Evolutionary conservation across 129 eudicot genomes (phyloP).

Genomic region (Centaurea solstitialis): DNA sequence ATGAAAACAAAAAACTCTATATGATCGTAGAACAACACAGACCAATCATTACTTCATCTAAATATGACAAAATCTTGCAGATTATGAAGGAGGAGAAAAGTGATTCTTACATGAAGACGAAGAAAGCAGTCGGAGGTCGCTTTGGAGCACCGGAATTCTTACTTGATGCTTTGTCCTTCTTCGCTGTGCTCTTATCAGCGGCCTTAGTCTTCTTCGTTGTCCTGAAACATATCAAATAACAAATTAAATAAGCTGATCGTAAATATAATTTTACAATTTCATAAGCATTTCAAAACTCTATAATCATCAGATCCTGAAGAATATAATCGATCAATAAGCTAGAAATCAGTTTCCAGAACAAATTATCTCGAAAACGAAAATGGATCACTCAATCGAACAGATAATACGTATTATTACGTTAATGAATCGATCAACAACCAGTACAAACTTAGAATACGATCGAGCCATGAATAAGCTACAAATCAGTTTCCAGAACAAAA

Average conservation of each 20-base stretch:
- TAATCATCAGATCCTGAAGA: not conserved
- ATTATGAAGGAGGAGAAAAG: not conserved
- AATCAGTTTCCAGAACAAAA: too few species aligned
- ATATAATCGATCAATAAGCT: not conserved
- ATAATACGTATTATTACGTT: not conserved
- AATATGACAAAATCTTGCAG: not conserved
- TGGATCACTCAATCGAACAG: not conserved
- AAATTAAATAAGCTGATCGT: too few species aligned
- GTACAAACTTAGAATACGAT: not conserved
- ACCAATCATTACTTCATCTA: conserved; percentile 3
- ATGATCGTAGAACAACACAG: conserved; percentile 1
- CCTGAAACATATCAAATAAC: conserved; percentile 20
- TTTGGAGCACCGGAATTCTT: conserved; percentile 52
- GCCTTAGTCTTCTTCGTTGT: conserved; percentile 42
- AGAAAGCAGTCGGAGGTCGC: conserved; percentile 53
- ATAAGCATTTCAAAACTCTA: not conserved
- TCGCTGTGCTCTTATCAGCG: conserved; percentile 17
- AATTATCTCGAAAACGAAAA: not conserved
- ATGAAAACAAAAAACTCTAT: not conserved
- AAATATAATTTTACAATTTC: too few species aligned
- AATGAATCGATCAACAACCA: conserved; percentile 19
- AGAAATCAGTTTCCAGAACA: not conserved
- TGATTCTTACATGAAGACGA: conserved; percentile 51
- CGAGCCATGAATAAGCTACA: too few species aligned
- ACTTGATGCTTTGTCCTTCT: conserved; percentile 30